phyloP scores from a whole-genome alignment of 345 rosid species.

The Populus davidiana region DNA sequence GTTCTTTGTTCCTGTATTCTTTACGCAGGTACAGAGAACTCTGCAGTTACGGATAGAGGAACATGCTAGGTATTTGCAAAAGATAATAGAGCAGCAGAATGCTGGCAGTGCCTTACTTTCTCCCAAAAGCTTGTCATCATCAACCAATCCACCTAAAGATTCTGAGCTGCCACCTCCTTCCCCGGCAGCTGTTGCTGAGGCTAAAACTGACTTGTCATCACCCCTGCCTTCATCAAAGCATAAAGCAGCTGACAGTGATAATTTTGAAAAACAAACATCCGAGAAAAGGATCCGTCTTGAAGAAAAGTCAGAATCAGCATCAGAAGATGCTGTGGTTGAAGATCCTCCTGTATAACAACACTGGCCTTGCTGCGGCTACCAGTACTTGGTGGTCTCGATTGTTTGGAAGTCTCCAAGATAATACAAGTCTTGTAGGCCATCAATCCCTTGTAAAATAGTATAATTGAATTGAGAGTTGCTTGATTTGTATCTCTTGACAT shows the following conservation, averaged over 20 bases:
- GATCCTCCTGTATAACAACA: conserved; percentile 31
- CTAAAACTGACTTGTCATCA: conserved; percentile 33
- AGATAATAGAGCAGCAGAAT: conserved; percentile 77
- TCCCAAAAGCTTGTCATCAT: conserved; percentile 36
- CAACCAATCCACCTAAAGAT: conserved; percentile 28
- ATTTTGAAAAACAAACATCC: conserved; percentile 26
- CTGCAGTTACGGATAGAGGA: conserved; percentile 89
- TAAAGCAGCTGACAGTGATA: conserved; percentile 28
- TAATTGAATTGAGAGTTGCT: neutral
- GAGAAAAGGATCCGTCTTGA: conserved; percentile 41
- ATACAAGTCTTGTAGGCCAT: neutral
- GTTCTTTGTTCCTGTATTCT: neutral
- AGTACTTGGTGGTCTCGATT: neutral
- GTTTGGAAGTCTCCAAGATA: neutral
- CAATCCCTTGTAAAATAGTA: neutral
- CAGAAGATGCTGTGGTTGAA: conserved; percentile 32
- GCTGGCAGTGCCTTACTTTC: conserved; percentile 46
- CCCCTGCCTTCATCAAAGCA: conserved; percentile 30
- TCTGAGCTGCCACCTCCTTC: conserved; percentile 28
- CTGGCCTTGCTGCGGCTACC: neutral
- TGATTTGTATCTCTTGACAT: neutral
- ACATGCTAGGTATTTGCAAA: conserved; percentile 78
- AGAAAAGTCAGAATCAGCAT: conserved; percentile 22
- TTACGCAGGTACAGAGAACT: conserved; percentile 59
- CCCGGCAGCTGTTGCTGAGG: conserved; percentile 23